Evolutionary conservation across 257 asterid species (phyloP).

Genomic region (Misopates orontium): DNA sequence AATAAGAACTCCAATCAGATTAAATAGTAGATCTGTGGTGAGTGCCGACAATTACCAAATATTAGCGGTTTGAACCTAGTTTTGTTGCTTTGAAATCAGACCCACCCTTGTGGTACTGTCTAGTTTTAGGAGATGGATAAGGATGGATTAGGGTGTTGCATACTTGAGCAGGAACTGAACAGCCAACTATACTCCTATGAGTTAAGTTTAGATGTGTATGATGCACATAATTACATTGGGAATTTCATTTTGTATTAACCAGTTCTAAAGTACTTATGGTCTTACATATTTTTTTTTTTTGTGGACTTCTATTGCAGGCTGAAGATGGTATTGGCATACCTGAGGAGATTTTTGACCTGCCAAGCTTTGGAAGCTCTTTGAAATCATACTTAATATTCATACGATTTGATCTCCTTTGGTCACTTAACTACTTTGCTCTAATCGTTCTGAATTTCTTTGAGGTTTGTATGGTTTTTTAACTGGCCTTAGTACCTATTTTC

Average conservation of each 20-base stretch:
- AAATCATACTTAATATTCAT: slow-evolving; percentile 67
- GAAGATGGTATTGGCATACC: slow-evolving; percentile 98
- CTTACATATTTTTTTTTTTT: background rate
- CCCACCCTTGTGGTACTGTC: slow-evolving; percentile 7
- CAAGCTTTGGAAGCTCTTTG: slow-evolving; percentile 72
- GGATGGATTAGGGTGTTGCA: slow-evolving; percentile 2
- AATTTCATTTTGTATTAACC: slow-evolving; percentile 8
- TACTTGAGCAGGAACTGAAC: slow-evolving; percentile 9
- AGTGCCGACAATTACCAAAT: background rate
- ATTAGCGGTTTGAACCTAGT: background rate
- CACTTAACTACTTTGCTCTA: slow-evolving; percentile 84
- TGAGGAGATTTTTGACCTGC: slow-evolving; percentile 85
- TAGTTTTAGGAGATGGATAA: background rate
- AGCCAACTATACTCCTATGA: slow-evolving; percentile 2
- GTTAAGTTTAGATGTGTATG: background rate
- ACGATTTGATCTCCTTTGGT: slow-evolving; percentile 83
- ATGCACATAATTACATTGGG: slow-evolving; percentile 3
- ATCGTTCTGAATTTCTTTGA: slow-evolving; percentile 76
- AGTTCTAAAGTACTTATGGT: slow-evolving; percentile 1
- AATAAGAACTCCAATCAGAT: background rate
- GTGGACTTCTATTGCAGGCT: slow-evolving; percentile 57
- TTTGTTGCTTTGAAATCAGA: background rate
- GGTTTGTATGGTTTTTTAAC: slow-evolving; percentile 40
- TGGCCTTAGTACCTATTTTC: slow-evolving; percentile 25
- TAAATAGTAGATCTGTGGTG: background rate